Conservation (phyloP, 805 yeast genomes). For the Metschnikowia hibisci region DNA sequence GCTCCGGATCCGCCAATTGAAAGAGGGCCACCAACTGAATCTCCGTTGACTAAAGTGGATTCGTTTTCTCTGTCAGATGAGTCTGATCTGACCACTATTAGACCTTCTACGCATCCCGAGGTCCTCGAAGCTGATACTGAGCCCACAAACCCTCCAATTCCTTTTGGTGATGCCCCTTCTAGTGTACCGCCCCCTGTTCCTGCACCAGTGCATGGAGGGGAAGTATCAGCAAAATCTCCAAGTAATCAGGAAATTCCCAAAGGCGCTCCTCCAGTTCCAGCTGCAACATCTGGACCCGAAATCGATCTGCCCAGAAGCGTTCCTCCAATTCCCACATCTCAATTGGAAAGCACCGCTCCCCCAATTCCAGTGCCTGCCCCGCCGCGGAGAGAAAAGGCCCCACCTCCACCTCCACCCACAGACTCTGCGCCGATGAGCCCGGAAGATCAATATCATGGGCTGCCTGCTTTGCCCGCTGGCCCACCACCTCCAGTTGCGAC, state of each 20-base stretch:
- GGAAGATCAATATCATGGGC: background rate
- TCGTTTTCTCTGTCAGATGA: slow-evolving; percentile 4
- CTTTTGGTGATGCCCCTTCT: slow-evolving; percentile 2
- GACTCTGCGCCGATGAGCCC: slow-evolving; percentile 5
- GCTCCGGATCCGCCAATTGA: background rate
- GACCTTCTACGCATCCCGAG: slow-evolving; percentile 2
- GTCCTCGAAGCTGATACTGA: background rate
- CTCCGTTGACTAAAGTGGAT: slow-evolving; percentile 4
- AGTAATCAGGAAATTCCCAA: background rate
- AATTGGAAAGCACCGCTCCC: slow-evolving; percentile 12
- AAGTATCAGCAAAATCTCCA: background rate
- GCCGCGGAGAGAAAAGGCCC: background rate
- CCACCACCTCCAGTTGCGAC: slow-evolving; percentile 11
- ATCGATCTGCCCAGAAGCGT: background rate
- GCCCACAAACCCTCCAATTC: slow-evolving; percentile 11
- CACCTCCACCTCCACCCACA: slow-evolving; percentile 11
- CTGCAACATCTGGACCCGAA: slow-evolving; percentile 15
- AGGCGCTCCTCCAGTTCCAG: slow-evolving; percentile 19
- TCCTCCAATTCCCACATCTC: slow-evolving; percentile 19
- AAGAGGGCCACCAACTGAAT: slow-evolving; percentile 11
- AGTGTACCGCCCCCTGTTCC: slow-evolving; percentile 1
- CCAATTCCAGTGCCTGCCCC: slow-evolving; percentile 15
- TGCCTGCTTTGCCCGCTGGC: slow-evolving; percentile 9
- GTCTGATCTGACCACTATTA: background rate
- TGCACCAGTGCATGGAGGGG: background rate